Evolutionary conservation across 1,284 basidiomycete species (phyloP), one percentile per base, ranked within the genome.

Genomic region (Athelia psychrophila): DNA sequence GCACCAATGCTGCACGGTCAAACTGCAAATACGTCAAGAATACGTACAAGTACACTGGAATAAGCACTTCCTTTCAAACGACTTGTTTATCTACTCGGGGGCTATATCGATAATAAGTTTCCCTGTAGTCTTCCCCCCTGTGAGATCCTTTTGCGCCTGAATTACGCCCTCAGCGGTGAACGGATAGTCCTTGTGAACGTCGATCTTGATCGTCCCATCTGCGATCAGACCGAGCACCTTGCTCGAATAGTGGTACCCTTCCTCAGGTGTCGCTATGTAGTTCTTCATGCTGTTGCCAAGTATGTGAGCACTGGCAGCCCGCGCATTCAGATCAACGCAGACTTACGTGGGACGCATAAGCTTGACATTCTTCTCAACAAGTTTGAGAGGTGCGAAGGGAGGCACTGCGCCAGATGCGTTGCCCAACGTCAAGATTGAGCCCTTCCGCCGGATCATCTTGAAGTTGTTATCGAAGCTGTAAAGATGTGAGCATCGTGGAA

Each of bases 381-480:
- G 80, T 62, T 85, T 88, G 53, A 93, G 73, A 0, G 88, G 80
- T 2, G 86, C 69, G 62, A 96, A 86, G 0, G 91, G 85, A 27
- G 79, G 76, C 3, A 88, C 83, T 12, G 87, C 71, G 2, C 94
- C 95, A 12, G 91, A 95, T 0, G 95, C 92, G 65, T 97, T 98
- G 0, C 96, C 96, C 50, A 95, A 85, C 9, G 86, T 87, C n/a
- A 95, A 88, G 35, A 98, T 76, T 0, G 88, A 91, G 4, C 88
- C 93, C 63, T 93, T 93, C 38, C 90, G 77, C 58, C 83, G 80
- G 53, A 92, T 77, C 64, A 95, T 75, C 63, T 86, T 80, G 68
- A 96, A 93, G 72, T 95, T 81, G 58, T 80, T 79, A 57, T 93
- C 86, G 68, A 92, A 95, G 8, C 89, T 91, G 56, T 4, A 42